Evolutionary conservation across 2,329 filamentous ascomycete species (phyloP).

Genomic region (Ophiostoma sp.): DNA sequence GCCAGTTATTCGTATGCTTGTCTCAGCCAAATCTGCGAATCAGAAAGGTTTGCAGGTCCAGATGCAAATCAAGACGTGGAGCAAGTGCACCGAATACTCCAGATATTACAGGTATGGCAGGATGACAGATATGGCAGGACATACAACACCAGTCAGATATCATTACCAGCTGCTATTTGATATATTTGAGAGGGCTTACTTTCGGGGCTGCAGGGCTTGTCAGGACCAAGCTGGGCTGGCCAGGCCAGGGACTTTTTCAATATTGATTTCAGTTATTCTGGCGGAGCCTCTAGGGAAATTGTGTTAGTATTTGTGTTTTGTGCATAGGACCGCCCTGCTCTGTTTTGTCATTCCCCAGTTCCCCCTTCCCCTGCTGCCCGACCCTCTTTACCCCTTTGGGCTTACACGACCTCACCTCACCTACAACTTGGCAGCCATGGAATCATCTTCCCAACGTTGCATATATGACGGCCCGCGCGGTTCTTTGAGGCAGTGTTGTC

Average conservation of each 20-base stretch:
- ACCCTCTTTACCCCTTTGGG: not conserved
- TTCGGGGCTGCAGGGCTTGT: not conserved
- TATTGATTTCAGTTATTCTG: not conserved
- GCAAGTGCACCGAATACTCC: not conserved
- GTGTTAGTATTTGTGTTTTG: not conserved
- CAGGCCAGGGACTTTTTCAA: not conserved
- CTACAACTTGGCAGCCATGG: conserved; percentile 9
- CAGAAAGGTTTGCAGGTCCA: not conserved
- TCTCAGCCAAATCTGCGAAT: not conserved
- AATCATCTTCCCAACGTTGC: conserved; percentile 16
- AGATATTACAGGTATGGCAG: not conserved
- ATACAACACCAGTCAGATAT: not conserved
- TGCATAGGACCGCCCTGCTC: not conserved
- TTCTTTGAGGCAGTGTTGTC: not conserved
- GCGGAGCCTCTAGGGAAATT: not conserved
- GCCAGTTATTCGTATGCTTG: not conserved
- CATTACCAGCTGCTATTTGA: not conserved
- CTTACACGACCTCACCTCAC: not conserved
- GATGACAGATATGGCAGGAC: not conserved
- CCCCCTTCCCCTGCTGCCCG: not conserved
- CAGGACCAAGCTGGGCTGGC: not conserved
- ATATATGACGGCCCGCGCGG: conserved; percentile 18
- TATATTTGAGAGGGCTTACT: not conserved
- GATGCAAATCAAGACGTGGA: not conserved
- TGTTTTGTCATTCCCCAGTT: conserved; percentile 6